phyloP scores from a whole-genome alignment of 2,329 filamentous ascomycete species.

The Epichloe hybrida region DNA sequence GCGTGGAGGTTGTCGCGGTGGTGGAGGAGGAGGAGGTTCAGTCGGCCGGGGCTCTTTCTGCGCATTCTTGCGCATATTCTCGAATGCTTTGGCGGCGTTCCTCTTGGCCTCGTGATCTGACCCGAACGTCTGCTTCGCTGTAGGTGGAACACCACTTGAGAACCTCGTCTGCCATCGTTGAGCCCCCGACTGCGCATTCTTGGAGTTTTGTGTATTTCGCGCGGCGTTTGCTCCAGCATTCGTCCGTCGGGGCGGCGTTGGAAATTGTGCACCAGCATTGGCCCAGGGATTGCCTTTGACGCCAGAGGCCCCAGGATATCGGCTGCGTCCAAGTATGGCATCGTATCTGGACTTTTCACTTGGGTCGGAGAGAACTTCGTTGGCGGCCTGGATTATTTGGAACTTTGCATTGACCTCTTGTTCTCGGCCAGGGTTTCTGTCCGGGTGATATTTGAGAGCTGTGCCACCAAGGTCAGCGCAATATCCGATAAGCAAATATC shows the following conservation, averaged over 20 bases:
- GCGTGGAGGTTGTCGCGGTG: conserved; percentile 29
- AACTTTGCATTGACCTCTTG: conserved; percentile 69
- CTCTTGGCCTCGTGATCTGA: conserved; percentile 25
- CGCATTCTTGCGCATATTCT: conserved; percentile 27
- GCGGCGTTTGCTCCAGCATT: conserved; percentile 11
- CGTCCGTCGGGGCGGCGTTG: conserved; percentile 33
- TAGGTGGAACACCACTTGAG: conserved; percentile 27
- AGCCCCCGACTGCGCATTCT: conserved; percentile 24
- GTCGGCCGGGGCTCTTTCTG: conserved; percentile 17
- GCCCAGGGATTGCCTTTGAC: conserved; percentile 45
- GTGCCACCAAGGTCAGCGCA: conserved; percentile 12
- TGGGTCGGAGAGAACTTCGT: conserved; percentile 54
- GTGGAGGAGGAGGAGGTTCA: conserved; percentile 12
- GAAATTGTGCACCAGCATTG: conserved; percentile 34
- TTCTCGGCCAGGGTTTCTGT: conserved; percentile 76
- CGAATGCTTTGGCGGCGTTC: conserved; percentile 28
- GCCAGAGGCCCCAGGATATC: conserved; percentile 37
- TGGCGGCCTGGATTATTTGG: conserved; percentile 72
- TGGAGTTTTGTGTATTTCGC: conserved; percentile 1
- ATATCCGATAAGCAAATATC: background rate
- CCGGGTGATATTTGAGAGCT: conserved; percentile 80
- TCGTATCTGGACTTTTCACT: conserved; percentile 40
- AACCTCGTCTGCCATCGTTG: conserved; percentile 32
- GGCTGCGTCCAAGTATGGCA: conserved; percentile 25
- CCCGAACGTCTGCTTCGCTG: conserved; percentile 24